Evolutionary conservation across 2,329 filamentous ascomycete species (phyloP).

Genomic region (Immersiporthe knoxdaviesiana): DNA sequence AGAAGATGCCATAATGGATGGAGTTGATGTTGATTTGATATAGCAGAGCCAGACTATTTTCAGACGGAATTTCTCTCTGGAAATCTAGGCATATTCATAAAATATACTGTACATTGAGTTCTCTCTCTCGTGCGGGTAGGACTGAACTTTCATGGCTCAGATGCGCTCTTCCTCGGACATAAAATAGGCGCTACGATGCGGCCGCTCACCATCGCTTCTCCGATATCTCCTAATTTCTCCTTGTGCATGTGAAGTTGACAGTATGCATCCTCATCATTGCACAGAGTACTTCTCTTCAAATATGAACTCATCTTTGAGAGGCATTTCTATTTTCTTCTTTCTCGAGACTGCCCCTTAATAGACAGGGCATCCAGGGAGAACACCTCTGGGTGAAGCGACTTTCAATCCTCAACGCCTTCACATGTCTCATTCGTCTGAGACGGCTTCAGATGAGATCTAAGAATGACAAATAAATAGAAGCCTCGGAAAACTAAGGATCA

Average conservation of each 20-base stretch:
- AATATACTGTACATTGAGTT: background rate
- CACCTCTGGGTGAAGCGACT: background rate
- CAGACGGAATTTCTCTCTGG: too few relatives aligned
- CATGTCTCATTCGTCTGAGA: background rate
- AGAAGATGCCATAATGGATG: background rate
- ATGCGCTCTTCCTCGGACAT: background rate
- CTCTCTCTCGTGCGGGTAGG: too few relatives aligned
- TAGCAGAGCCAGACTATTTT: too few relatives aligned
- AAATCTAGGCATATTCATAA: too few relatives aligned
- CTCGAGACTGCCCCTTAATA: too few relatives aligned
- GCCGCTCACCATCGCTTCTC: background rate
- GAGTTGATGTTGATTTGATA: too few relatives aligned
- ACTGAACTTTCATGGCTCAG: background rate
- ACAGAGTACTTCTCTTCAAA: too few relatives aligned
- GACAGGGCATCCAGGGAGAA: too few relatives aligned
- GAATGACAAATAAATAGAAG: background rate
- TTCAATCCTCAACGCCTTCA: background rate
- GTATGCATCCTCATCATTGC: background rate
- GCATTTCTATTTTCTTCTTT: too few relatives aligned
- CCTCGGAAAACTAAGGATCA: background rate
- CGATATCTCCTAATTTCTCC: background rate
- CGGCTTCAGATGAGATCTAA: background rate
- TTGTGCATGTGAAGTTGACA: background rate
- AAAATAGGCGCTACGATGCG: background rate
- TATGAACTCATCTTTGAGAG: too few relatives aligned